Evolutionary conservation across 1,139 yeast species (phyloP), one percentile per base, ranked within the genome.

Genomic region (Hansenula anomala): DNA sequence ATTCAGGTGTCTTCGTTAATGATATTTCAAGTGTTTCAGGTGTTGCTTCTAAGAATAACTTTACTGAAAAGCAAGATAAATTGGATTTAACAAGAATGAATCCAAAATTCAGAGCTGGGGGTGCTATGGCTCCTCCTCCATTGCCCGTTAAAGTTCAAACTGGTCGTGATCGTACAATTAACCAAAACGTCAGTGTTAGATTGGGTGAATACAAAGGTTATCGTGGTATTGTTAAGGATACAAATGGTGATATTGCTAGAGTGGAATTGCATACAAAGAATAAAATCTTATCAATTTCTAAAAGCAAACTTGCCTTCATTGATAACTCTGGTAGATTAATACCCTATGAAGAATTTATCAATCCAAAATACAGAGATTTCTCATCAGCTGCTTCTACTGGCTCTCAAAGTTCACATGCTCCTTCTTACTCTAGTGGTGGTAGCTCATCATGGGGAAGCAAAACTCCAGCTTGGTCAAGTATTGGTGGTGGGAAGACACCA

Each of bases 151-250:
- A 44, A 27, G 56, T 48, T 38, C 58, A 55, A 49, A 46, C 80
- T 41, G 96, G 94, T 18, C 80, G 92, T 54, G 97, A 89, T 59
- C 76, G 78, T 37, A 78, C 92, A 30, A 56, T 90, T 30, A 85
- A 87, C 49, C 88, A 87, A 57, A 84, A 86, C 43, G 96, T 92
- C 24, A 79, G 90, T 44, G 85, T 94, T 36, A 80, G 85, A 52
- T 69, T 80, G 11, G 96, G 97, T 7, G 90, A 90, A 47, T 88
- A 90, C 63, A 94, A 92, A 65, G 97, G 98, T 31, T 77, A 89
- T 51, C 81, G 84, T 69, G 99, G 98, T 58, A 85, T 87, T 50
- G 89, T 94, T 30, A 85, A 86, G 46, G 97, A 92, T 58, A 87
- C 96, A 13, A 94, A 89, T 51, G 98, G 95, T 45, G 83, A 82